phyloP scores from a whole-genome alignment of 2,329 filamentous ascomycete species.

The Trichophyton mentagrophytes region DNA sequence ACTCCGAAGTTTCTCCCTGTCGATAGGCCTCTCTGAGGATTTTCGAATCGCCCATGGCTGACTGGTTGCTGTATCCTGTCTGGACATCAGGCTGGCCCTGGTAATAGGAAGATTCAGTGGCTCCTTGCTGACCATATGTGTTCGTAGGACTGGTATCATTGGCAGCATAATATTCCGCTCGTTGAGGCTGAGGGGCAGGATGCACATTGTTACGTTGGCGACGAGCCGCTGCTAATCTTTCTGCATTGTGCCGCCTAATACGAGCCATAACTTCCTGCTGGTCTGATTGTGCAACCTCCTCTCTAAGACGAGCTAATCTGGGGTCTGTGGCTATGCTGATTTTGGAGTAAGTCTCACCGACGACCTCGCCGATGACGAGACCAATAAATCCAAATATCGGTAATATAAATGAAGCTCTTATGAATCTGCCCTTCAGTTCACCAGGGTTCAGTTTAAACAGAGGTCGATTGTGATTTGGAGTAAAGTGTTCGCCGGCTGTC shows the following conservation, averaged over 20 bases:
- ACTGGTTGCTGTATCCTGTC: background rate
- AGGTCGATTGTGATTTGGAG: slow-evolving; percentile 1
- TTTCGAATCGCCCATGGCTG: slow-evolving; percentile 6
- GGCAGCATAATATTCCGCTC: background rate
- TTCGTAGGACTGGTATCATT: slow-evolving; percentile 9
- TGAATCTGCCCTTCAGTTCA: background rate
- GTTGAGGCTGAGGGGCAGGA: background rate
- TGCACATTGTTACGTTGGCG: background rate
- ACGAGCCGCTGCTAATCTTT: background rate
- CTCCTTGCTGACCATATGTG: background rate
- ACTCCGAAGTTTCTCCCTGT: background rate
- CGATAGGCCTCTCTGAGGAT: slow-evolving; percentile 7
- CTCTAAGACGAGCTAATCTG: slow-evolving; percentile 4
- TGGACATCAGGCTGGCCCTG: background rate
- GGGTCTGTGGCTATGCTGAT: background rate
- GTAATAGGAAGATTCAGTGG: background rate
- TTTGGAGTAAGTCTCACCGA: background rate
- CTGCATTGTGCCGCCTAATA: background rate
- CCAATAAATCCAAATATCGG: slow-evolving; percentile 1
- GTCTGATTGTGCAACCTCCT: background rate
- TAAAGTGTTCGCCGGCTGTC: background rate
- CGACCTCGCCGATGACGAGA: background rate
- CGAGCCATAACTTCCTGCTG: background rate
- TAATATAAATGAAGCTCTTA: background rate
- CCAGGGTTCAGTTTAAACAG: background rate